Evolutionary conservation across 1,139 yeast species (phyloP), one percentile per base, ranked within the genome.

Genomic region (Lizanozyma gosingica): DNA sequence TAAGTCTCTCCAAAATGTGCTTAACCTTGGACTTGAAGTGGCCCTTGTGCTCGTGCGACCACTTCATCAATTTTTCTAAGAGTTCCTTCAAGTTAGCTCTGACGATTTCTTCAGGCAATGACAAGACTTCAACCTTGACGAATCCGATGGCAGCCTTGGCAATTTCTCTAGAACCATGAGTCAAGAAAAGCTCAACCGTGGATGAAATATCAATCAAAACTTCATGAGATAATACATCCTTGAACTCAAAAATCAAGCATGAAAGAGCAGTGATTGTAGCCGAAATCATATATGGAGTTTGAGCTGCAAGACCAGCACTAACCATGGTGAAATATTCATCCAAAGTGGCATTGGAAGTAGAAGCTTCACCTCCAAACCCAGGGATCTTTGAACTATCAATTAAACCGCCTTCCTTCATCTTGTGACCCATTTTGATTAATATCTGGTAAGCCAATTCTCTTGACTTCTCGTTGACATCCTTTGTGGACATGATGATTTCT

Each of bases 11-110:
- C 47, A 92, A 70, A 45, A 92, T 83, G 55, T 92, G 97, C 65
- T 87, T 87, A 36, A 92, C 94, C 62, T 86, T 90, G 22, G 88
- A 76, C 59, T 86, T 87, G 73, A 94, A 90, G 56, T 88, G 96
- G 35, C 94, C 94, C 54, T 86, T 86, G 63, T 90, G 97, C 59
- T 88, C 97, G 59, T 87, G 94, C 35, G 96, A 86, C 94, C 97
- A 90, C 49, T 80, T 80, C 76, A 92, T 71, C 52, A 92, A 71
- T 52, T 85, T 82, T 34, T 74, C 68, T 43, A 92, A 68, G 42
- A 92, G 65, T 17, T 75, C 80, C 37, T 72, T 68, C 53, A 94
- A 73, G 50, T 83, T 80, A 8, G 80, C 73, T 53, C 74, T 76
- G 40, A 92, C 80, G 51, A 82, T 59, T 18, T 84, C 95, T 48